These are phyloP conservation scores for Tylopilus subfusipes DNA, from an alignment of 768 basidiomycete species.

Conservation along the genomic window DNA sequence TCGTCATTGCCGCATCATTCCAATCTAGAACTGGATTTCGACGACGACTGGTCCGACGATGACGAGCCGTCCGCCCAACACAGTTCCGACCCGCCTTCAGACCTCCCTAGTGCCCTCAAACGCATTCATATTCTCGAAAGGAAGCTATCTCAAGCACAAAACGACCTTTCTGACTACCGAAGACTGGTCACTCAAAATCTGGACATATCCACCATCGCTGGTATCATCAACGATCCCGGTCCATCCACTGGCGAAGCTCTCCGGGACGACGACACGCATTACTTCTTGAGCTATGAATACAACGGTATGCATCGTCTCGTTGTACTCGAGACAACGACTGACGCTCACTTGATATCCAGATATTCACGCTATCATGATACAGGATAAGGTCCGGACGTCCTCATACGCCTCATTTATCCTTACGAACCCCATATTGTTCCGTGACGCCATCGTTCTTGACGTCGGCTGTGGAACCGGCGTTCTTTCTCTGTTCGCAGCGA, in stretches of 20 bases:
- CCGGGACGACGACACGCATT: slow-evolving; percentile 89
- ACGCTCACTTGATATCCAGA: slow-evolving; percentile 41
- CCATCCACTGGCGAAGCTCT: slow-evolving; percentile 20
- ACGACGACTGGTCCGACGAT: slow-evolving; percentile 72
- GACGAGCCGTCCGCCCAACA: not conserved
- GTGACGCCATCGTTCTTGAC: slow-evolving; percentile 84
- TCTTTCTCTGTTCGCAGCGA: slow-evolving; percentile 84
- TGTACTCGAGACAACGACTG: not conserved
- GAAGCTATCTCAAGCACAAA: slow-evolving; percentile 55
- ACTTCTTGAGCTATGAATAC: slow-evolving; percentile 85
- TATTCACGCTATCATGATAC: slow-evolving; percentile 95
- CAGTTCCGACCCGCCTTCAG: slow-evolving; percentile 20
- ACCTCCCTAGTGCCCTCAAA: slow-evolving; percentile 34
- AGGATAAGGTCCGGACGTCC: slow-evolving; percentile 90
- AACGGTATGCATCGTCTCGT: slow-evolving; percentile 56
- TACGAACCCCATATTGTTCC: slow-evolving; percentile 75
- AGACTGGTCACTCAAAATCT: slow-evolving; percentile 52
- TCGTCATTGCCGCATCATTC: not conserved
- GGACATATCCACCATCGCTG: slow-evolving; percentile 42
- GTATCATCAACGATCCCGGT: slow-evolving; percentile 38
- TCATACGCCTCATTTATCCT: slow-evolving; percentile 92
- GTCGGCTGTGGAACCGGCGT: slow-evolving; percentile 97
- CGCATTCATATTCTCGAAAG: slow-evolving; percentile 58
- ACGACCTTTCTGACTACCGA: slow-evolving; percentile 62
- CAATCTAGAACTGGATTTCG: slow-evolving; percentile 55